These are phyloP conservation scores for Vaccinium darrowii DNA, from an alignment of 148 eudicot species.

Conservation along the genomic window DNA sequence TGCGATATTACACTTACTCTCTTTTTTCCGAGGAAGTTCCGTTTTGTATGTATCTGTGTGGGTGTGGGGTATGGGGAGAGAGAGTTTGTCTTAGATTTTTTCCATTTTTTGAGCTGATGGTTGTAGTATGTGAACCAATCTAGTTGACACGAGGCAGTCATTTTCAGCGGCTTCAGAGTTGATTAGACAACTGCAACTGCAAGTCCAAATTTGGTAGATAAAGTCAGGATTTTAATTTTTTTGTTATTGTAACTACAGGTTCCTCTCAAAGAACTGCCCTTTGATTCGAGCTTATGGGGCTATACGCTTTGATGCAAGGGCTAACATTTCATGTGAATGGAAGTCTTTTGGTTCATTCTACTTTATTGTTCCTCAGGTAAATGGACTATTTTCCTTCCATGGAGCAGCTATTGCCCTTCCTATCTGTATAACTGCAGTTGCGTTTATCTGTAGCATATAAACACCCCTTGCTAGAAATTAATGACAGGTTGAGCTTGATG, in stretches of 20 bases:
- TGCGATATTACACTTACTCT: not conserved
- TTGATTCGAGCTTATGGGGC: conserved; percentile 95
- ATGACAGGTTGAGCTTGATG: conserved; percentile 89
- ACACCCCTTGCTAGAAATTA: conserved; percentile 38
- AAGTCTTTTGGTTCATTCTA: conserved; percentile 87
- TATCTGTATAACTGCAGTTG: not conserved
- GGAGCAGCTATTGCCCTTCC: not conserved
- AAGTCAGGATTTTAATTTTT: not conserved
- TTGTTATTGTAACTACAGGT: conserved; percentile 40
- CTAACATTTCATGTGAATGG: conserved; percentile 78
- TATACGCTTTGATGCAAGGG: conserved; percentile 85
- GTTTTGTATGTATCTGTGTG: too few relatives aligned
- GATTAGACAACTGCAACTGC: not conserved
- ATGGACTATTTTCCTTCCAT: conserved; percentile 14
- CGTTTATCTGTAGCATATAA: conserved; percentile 31
- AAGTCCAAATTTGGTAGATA: not conserved
- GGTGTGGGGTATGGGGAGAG: too few relatives aligned
- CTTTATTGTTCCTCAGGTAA: conserved; percentile 93
- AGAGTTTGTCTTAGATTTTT: not conserved
- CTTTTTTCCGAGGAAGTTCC: not conserved
- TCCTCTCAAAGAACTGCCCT: conserved; percentile 79
- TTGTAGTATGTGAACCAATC: not conserved
- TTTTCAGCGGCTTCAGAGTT: not conserved
- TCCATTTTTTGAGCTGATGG: not conserved
- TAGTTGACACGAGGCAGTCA: not conserved